These are phyloP conservation scores for Leishmania guyanensis DNA, from an alignment of 208 protist genomes.

Conservation along the genomic window DNA sequence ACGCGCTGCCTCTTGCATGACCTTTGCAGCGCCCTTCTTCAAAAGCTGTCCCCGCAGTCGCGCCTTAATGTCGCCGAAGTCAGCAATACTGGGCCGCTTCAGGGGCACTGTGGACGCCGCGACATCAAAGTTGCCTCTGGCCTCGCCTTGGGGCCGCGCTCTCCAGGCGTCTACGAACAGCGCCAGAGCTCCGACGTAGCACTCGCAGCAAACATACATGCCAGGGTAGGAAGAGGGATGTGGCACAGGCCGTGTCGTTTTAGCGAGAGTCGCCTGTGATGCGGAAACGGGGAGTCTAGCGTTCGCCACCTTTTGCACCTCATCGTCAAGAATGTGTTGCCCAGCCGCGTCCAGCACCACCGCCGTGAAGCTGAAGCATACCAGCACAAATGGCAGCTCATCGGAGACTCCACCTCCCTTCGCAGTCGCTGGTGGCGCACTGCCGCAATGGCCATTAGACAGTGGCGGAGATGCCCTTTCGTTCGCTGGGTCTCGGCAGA, in stretches of 20 bases:
- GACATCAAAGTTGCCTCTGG: not conserved
- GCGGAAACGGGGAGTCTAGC: not conserved
- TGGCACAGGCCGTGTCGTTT: not conserved
- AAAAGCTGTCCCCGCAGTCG: constrained; percentile 26
- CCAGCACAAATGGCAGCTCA: constrained; percentile 78
- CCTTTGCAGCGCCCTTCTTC: constrained; percentile 14
- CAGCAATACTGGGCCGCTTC: constrained; percentile 25
- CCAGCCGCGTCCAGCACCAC: constrained; percentile 49
- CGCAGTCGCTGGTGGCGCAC: not conserved
- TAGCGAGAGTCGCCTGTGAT: not conserved
- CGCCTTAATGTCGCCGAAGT: constrained; percentile 30
- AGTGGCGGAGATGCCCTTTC: not conserved
- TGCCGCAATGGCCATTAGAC: not conserved
- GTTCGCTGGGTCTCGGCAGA: constrained; percentile 39
- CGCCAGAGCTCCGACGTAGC: constrained; percentile 24
- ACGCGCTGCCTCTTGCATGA: constrained; percentile 18
- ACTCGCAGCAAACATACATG: constrained; percentile 32
- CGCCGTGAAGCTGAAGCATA: constrained; percentile 76
- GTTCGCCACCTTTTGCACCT: constrained; percentile 16
- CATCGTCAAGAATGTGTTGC: constrained; percentile 30
- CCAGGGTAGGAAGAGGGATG: constrained; percentile 17
- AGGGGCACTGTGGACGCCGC: not conserved
- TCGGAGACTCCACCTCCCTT: constrained; percentile 1
- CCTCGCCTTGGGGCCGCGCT: not conserved
- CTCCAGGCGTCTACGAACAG: constrained; percentile 34